Percentiles rank a stretch among this genome's conserved stretches.
These are phyloP conservation scores for Dictyostelium firmibasis DNA, from an alignment of 78 protist genomes.

Conservation along the genomic window DNA sequence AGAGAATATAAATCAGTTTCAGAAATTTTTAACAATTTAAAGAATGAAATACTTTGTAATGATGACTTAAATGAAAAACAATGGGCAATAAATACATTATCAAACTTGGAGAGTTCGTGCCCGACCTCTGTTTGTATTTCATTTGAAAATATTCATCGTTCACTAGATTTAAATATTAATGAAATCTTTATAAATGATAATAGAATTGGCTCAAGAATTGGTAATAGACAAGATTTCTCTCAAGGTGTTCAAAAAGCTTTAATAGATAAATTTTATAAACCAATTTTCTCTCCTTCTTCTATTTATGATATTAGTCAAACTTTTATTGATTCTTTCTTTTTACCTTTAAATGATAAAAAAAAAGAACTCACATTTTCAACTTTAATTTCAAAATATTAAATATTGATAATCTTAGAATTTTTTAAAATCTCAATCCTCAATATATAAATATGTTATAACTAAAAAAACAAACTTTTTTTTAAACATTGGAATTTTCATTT, in stretches of 20 bases:
- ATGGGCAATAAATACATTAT: not conserved
- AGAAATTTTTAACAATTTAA: not conserved
- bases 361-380: too few relatives aligned
- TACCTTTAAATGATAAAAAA: not conserved
- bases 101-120: not conserved
- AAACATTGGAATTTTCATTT: too few relatives aligned
- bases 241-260: slow-evolving; percentile 4
- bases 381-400: too few relatives aligned
- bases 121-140: not conserved
- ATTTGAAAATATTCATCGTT: not conserved
- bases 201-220: slow-evolving; percentile 26
- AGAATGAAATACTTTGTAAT: not conserved
- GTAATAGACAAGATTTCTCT: not conserved
- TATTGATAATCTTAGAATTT: too few relatives aligned
- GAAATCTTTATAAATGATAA: not conserved
- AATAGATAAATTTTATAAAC: not conserved
- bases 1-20: not conserved
- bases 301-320: not conserved
- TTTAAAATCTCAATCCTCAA: too few relatives aligned
- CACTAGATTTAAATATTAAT: not conserved
- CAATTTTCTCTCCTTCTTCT: not conserved
- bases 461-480: too few relatives aligned
- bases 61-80: not conserved
- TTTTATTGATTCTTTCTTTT: not conserved
- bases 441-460: too few relatives aligned